Conservation (phyloP, 2,329 filamentous ascomycete genomes). For the Nemania diffusa region DNA sequence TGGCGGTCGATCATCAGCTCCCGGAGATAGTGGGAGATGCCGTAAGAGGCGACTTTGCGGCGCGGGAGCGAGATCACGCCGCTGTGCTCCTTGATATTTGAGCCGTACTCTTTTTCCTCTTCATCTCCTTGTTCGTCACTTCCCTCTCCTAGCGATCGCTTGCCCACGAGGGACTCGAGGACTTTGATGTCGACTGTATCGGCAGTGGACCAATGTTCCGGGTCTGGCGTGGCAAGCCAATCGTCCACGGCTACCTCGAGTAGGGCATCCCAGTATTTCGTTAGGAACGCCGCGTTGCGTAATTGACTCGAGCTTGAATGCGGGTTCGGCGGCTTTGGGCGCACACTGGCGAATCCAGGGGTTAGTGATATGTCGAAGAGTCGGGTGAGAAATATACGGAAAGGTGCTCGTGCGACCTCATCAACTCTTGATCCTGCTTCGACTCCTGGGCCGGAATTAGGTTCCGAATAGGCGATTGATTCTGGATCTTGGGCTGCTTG, state of each 20-base stretch:
- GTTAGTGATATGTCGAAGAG: constrained; percentile 65
- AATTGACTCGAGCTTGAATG: constrained; percentile 63
- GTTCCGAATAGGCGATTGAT: constrained; percentile 60
- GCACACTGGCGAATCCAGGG: constrained; percentile 61
- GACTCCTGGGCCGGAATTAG: constrained; percentile 48
- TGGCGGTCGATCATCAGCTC: constrained; percentile 61
- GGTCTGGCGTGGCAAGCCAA: constrained; percentile 55
- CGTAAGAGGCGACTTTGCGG: constrained; percentile 57
- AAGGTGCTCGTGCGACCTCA: constrained; percentile 47
- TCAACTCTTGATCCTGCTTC: constrained; percentile 36
- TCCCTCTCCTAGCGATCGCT: constrained; percentile 17
- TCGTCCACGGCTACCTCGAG: constrained; percentile 54
- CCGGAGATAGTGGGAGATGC: constrained; percentile 54
- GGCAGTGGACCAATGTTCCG: constrained; percentile 30
- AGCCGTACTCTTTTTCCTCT: constrained; percentile 22
- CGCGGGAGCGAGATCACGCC: constrained; percentile 41
- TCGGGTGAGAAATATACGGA: constrained; percentile 63
- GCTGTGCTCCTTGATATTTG: neutral
- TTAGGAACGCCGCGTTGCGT: constrained; percentile 64
- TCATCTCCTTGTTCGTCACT: neutral
- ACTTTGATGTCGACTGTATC: constrained; percentile 38
- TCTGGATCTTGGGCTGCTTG: constrained; percentile 53
- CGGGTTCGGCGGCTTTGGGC: constrained; percentile 56
- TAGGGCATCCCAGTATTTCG: constrained; percentile 60
- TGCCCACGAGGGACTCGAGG: constrained; percentile 35